Percentiles rank a stretch among this genome's conserved stretches.
phyloP scores from a whole-genome alignment of 345 rosid species.

The Citrus maxima region DNA sequence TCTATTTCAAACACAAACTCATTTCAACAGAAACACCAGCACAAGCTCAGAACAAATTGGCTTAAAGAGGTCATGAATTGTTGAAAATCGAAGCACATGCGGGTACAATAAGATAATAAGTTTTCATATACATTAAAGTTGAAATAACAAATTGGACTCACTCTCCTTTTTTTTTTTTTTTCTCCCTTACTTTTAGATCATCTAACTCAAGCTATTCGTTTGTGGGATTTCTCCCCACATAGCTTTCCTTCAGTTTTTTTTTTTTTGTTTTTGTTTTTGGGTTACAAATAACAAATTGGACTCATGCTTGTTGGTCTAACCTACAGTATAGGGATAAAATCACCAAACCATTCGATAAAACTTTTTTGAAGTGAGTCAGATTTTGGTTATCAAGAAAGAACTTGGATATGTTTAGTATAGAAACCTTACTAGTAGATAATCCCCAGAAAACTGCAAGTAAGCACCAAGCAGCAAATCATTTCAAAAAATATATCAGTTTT shows the following conservation, averaged over 20 bases:
- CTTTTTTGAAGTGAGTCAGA: background rate
- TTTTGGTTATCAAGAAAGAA: background rate
- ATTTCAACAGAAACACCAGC: background rate
- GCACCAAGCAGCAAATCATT: background rate
- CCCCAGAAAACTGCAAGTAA: background rate
- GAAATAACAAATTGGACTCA: background rate
- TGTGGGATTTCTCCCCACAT: no score
- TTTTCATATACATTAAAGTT: background rate
- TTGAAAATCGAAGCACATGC: slow-evolving; percentile 2
- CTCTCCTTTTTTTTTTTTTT: no score
- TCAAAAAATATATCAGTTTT: background rate
- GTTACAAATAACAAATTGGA: background rate
- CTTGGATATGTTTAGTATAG: background rate
- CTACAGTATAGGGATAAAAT: background rate
- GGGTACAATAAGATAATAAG: background rate
- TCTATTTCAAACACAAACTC: background rate
- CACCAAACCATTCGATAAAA: background rate
- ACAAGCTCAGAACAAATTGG: background rate
- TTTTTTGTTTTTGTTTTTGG: no score
- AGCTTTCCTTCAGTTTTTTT: no score
- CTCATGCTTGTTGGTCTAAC: background rate
- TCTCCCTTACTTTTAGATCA: no score
- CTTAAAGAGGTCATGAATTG: slow-evolving; percentile 4
- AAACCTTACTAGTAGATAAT: background rate
- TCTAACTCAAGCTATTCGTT: no score